Evolutionary conservation across 2,329 filamentous ascomycete genomes (phyloP).

Genomic region (Colletotrichum tofieldiae): DNA sequence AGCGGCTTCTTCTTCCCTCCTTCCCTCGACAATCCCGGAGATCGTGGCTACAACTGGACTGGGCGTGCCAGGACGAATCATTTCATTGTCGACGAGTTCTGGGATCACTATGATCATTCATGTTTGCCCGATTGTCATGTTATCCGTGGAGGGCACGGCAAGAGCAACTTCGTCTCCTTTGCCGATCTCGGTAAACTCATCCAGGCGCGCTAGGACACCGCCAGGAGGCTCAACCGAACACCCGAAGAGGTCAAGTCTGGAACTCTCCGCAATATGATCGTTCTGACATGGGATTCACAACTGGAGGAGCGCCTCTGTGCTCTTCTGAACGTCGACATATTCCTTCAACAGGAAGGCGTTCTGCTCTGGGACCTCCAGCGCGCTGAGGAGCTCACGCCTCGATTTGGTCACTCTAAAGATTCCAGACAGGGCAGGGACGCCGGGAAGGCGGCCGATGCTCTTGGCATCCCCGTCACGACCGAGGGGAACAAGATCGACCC

Average conservation of each 20-base stretch:
- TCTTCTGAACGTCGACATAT: neutral
- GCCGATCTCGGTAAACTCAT: neutral
- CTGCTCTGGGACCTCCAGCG: neutral
- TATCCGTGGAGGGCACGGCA: too few relatives aligned
- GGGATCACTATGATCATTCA: too few relatives aligned
- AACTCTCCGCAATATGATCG: neutral
- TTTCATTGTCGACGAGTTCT: too few relatives aligned
- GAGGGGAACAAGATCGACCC: neutral
- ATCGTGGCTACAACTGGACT: too few relatives aligned
- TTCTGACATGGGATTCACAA: neutral
- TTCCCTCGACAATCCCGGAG: too few relatives aligned
- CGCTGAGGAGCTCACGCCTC: neutral
- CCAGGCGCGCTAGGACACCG: neutral
- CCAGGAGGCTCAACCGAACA: neutral
- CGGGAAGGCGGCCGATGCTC: too few relatives aligned
- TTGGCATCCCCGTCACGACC: neutral
- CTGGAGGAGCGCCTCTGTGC: neutral
- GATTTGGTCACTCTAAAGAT: neutral
- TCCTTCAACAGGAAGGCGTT: neutral
- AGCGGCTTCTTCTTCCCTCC: too few relatives aligned
- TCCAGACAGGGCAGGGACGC: neutral
- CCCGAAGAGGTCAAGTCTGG: neutral
- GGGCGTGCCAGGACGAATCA: too few relatives aligned
- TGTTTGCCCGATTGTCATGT: too few relatives aligned
- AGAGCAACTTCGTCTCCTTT: too few relatives aligned